Conservation (phyloP, 2,329 filamentous ascomycete species). For the Alternaria gaisen region DNA sequence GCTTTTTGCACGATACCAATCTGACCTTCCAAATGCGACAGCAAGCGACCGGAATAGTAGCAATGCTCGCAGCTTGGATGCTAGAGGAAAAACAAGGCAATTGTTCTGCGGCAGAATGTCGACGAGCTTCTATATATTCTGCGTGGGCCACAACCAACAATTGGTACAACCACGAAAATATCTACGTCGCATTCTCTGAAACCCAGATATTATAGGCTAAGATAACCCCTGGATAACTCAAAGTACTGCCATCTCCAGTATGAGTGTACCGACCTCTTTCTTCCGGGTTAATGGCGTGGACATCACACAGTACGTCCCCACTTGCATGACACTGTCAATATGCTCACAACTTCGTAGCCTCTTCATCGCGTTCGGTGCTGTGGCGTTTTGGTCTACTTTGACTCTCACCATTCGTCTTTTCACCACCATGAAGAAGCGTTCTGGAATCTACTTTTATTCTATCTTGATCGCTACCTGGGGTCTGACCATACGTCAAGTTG, state of each 20-base stretch:
- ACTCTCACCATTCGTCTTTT: slow-evolving; percentile 56
- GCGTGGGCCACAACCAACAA: not conserved
- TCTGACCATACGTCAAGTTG: slow-evolving; percentile 50
- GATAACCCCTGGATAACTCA: not conserved
- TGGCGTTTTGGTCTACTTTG: slow-evolving; percentile 43
- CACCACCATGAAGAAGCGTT: slow-evolving; percentile 53
- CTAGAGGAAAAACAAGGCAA: not conserved
- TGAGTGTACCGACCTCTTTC: not conserved
- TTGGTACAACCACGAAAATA: not conserved
- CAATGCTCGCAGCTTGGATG: not conserved
- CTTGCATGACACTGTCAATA: not conserved
- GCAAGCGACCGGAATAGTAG: not conserved
- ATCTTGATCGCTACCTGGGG: slow-evolving; percentile 52
- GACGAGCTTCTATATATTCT: not conserved
- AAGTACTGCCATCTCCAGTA: not conserved
- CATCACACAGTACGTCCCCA: not conserved
- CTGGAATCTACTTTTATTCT: slow-evolving; percentile 58
- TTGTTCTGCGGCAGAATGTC: not conserved
- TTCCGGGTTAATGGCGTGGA: not conserved
- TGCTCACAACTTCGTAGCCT: slow-evolving; percentile 1
- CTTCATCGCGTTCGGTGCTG: slow-evolving; percentile 18
- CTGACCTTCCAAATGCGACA: not conserved
- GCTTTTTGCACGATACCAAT: not conserved
- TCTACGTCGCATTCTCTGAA: not conserved
- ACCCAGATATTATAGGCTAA: not conserved